Evolutionary conservation across 306 rosid genomes (phyloP).

Genomic region (Fragaria ananassa): DNA sequence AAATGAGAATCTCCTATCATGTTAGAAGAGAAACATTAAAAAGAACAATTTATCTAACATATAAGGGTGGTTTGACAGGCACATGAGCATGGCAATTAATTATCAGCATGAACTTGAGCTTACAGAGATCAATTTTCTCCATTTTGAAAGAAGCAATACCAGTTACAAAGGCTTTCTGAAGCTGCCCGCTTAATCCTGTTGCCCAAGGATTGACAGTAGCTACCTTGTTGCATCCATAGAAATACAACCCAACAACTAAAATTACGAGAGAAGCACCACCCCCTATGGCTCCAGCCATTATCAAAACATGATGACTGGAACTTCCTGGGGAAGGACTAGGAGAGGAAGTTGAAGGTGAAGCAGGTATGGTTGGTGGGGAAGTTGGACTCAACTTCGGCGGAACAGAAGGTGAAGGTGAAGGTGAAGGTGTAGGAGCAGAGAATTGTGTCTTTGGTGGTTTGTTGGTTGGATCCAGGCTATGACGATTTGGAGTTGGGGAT

Average conservation of each 20-base stretch:
- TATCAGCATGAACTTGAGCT: slow-evolving; percentile 1
- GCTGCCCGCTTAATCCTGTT: slow-evolving; percentile 95
- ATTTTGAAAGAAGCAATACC: slow-evolving; percentile 44
- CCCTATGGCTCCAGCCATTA: slow-evolving; percentile 52
- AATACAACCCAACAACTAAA: slow-evolving; percentile 39
- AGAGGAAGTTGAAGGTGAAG: slow-evolving; percentile 22
- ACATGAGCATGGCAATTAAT: slow-evolving; percentile 9
- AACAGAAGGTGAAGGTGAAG: background rate
- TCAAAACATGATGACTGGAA: slow-evolving; percentile 6
- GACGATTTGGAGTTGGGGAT: background rate
- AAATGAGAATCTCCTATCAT: slow-evolving; percentile 23
- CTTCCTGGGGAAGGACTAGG: background rate
- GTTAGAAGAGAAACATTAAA: slow-evolving; percentile 10
- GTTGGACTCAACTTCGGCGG: background rate
- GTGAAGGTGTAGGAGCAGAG: background rate
- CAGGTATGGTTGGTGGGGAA: slow-evolving; percentile 9
- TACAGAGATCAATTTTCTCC: background rate
- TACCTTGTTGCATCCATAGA: slow-evolving; percentile 56
- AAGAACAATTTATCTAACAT: background rate
- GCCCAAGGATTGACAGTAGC: slow-evolving; percentile 91
- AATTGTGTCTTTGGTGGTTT: background rate
- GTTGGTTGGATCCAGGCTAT: background rate
- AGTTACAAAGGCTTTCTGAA: slow-evolving; percentile 88
- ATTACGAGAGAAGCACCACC: slow-evolving; percentile 40
- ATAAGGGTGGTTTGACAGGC: slow-evolving; percentile 15